Evolutionary conservation across 768 basidiomycete species (phyloP).

Genomic region (Tephrocybe sp.): DNA sequence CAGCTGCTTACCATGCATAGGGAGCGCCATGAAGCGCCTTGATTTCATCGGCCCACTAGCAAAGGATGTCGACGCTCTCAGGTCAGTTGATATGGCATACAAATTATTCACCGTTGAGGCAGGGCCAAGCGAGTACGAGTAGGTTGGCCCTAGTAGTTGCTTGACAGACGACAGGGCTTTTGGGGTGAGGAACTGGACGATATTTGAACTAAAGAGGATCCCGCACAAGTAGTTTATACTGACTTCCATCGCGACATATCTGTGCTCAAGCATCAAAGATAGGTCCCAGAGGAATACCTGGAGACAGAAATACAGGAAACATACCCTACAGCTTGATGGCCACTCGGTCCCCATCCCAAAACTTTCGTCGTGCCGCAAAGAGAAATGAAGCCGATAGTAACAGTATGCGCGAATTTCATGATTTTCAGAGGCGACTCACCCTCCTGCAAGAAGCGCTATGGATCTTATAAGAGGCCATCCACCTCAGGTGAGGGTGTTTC

Average conservation of each 20-base stretch:
- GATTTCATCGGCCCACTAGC: constrained; percentile 54
- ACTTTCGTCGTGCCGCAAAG: too few species aligned
- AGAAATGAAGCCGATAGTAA: too few species aligned
- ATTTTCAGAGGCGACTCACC: too few species aligned
- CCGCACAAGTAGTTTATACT: background rate
- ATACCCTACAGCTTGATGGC: too few species aligned
- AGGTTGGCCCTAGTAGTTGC: constrained; percentile 38
- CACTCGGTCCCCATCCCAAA: too few species aligned
- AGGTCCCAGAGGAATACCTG: too few species aligned
- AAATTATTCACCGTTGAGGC: constrained; percentile 38
- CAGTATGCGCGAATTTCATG: too few species aligned
- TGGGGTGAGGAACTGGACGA: constrained; percentile 43
- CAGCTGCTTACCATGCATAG: constrained; percentile 31
- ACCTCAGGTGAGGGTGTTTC: too few species aligned
- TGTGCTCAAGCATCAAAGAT: constrained; percentile 15
- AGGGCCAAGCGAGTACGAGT: constrained; percentile 42
- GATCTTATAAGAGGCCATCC: too few species aligned
- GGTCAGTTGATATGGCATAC: too few species aligned
- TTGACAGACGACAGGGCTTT: constrained; percentile 46
- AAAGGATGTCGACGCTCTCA: background rate
- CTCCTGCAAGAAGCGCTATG: too few species aligned
- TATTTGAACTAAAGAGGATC: background rate
- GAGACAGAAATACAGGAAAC: too few species aligned
- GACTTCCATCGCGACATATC: constrained; percentile 41
- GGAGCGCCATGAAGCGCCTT: constrained; percentile 27